Percentiles rank a stretch among this genome's conserved stretches.
These are phyloP conservation scores for Silene noctiflora DNA, from an alignment of 179 eudicot species.

Conservation along the genomic window DNA sequence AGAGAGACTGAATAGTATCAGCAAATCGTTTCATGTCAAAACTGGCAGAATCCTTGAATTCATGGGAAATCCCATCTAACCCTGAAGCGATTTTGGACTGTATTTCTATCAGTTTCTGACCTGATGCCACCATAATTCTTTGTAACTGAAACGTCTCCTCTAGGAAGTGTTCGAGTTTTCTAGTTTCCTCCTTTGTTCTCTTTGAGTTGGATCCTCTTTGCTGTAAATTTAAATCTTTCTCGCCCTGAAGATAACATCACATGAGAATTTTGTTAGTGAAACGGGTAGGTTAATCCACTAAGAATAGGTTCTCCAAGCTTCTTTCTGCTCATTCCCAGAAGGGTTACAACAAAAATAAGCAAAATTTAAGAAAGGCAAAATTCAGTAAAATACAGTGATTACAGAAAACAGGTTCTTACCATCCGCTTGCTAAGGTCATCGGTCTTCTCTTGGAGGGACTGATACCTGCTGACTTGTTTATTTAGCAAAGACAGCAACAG, in stretches of 20 bases:
- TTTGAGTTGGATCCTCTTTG: slow-evolving; percentile 31
- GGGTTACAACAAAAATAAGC: background rate
- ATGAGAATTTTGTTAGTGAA: background rate
- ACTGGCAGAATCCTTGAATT: slow-evolving; percentile 40
- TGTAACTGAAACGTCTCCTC: slow-evolving; percentile 96
- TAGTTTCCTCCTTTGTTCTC: slow-evolving; percentile 60
- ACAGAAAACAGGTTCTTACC: slow-evolving; percentile 41
- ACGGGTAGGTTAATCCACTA: background rate
- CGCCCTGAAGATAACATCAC: slow-evolving; percentile 48
- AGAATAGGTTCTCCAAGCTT: too few species aligned
- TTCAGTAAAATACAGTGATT: too few species aligned
- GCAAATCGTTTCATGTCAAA: slow-evolving; percentile 73
- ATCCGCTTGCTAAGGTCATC: slow-evolving; percentile 76
- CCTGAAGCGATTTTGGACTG: slow-evolving; percentile 64
- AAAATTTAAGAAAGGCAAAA: background rate
- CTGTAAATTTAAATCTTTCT: slow-evolving; percentile 38
- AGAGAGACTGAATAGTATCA: slow-evolving; percentile 59
- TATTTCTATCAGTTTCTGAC: slow-evolving; percentile 80
- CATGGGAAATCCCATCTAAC: slow-evolving; percentile 38
- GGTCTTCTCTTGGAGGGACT: slow-evolving; percentile 76
- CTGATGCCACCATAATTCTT: slow-evolving; percentile 85
- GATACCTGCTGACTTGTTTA: slow-evolving; percentile 76
- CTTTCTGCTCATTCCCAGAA: too few species aligned
- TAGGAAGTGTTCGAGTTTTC: slow-evolving; percentile 60
- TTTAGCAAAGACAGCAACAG: slow-evolving; percentile 56